phyloP scores from a whole-genome alignment of 1,284 basidiomycete genomes.

The Ceraceosorus guamensis region DNA sequence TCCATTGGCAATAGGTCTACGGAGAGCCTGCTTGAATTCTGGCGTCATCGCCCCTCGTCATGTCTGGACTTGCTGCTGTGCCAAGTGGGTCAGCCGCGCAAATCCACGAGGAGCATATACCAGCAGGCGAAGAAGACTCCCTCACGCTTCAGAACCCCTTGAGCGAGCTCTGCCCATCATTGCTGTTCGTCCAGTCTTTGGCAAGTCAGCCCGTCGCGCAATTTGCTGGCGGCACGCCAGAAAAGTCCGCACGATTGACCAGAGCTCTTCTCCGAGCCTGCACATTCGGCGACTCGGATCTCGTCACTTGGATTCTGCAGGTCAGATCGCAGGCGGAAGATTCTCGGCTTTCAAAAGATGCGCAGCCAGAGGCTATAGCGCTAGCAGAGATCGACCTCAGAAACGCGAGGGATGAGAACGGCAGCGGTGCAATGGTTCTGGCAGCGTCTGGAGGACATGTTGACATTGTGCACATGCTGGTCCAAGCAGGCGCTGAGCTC shows the following conservation, averaged over 20 bases:
- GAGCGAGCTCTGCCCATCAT: slow-evolving; percentile 27
- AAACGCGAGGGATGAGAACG: slow-evolving; percentile 27
- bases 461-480: slow-evolving; percentile 33
- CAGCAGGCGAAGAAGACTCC: no score
- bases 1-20: no score
- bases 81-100: no score
- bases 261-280: slow-evolving; percentile 23
- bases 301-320: slow-evolving; percentile 34
- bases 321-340: slow-evolving; percentile 15
- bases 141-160: slow-evolving; percentile 11
- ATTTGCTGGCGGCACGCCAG: background rate
- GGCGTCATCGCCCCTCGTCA: no score
- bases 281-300: slow-evolving; percentile 34
- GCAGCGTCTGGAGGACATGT: slow-evolving; percentile 34
- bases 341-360: slow-evolving; percentile 10
- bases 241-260: slow-evolving; percentile 16
- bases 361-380: slow-evolving; percentile 8
- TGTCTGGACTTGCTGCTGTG: no score
- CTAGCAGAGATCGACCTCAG: slow-evolving; percentile 4
- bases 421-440: slow-evolving; percentile 33
- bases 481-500: slow-evolving; percentile 28
- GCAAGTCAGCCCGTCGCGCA: slow-evolving; percentile 9
- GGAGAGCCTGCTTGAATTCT: no score
- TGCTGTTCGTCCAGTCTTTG: slow-evolving; percentile 22
- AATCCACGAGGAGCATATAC: no score